These are phyloP conservation scores for Umbelopsis sp. DNA, from an alignment of 192 early-diverging fungal genomes.

Conservation along the genomic window DNA sequence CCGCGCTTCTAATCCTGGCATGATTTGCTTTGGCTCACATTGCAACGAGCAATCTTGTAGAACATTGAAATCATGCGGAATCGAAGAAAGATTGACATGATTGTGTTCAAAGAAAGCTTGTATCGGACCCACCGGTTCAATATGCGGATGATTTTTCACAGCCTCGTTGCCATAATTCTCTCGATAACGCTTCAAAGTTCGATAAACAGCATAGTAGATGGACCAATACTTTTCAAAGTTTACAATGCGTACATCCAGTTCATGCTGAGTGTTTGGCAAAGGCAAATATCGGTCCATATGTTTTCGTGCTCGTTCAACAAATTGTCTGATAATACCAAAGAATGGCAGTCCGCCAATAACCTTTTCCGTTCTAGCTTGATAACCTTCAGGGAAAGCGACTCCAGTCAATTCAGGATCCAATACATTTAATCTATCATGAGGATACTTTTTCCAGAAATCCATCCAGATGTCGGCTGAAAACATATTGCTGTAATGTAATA, in stretches of 20 bases:
- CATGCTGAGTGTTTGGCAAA: neutral
- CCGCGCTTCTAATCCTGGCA: neutral
- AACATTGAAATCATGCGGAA: slow-evolving; percentile 35
- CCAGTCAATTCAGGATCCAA: slow-evolving; percentile 1
- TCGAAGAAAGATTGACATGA: slow-evolving; percentile 26
- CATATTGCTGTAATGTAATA: slow-evolving; percentile 57
- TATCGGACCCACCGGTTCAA: slow-evolving; percentile 25
- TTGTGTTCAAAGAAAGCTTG: slow-evolving; percentile 33
- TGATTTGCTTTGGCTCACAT: slow-evolving; percentile 29
- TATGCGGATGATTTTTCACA: neutral
- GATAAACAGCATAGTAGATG: slow-evolving; percentile 41
- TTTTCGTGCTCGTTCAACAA: slow-evolving; percentile 47
- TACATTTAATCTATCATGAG: slow-evolving; percentile 25
- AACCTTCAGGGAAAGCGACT: neutral
- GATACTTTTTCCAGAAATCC: slow-evolving; percentile 28
- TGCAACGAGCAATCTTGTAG: slow-evolving; percentile 38
- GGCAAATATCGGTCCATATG: slow-evolving; percentile 42
- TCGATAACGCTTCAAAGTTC: neutral
- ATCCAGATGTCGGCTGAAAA: slow-evolving; percentile 50
- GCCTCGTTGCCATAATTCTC: neutral
- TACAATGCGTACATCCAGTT: slow-evolving; percentile 15
- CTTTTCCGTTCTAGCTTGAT: neutral
- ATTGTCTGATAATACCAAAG: slow-evolving; percentile 63
- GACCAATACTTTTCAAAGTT: slow-evolving; percentile 46
- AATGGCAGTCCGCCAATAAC: slow-evolving; percentile 52